Base-by-base conservation (phyloP, 1,284 basidiomycete species). In the Leccinum pachyderme region DNA sequence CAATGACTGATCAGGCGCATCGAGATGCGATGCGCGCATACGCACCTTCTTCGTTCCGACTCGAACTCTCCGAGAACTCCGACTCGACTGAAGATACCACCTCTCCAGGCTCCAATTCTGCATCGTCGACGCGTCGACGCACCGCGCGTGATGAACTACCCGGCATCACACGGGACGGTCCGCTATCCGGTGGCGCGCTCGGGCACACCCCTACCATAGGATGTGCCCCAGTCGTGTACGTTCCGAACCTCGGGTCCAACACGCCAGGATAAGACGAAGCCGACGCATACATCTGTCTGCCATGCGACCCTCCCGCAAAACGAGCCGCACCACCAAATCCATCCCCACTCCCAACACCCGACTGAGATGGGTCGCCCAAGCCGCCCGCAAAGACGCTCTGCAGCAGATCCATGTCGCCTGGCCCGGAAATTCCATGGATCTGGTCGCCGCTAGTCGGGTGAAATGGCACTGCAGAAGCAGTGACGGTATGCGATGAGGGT, bases 21-120 rank as follows among this genome's bases (percentile, higher is more conserved):
- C 4, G 25, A 8, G 4, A 22, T 8, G 4, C 18, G 13, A 50
- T 18, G 18, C n/a, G 24, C 18, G 4, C 54, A 18, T 50, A 33
- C 48, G 11, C 29, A 67, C 67, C 64, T 4, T 66, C 58, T n/a
- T 63, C 60, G 8, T 58, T 56, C 39, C 63, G 59, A 32, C 64
- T 64, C 13, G 63, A 68, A 15, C 57, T 49, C 49, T 61, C 62
- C 22, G 68, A 70, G 25, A 66, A 67, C 25, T 65, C 67, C 1
- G 66, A 65, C 48, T 62, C 63, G 8, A 39, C 52, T 4, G 61
- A 66, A 13, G 68, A 69, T 15, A 64, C 35, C 15, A 67, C 65
- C 44, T 67, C 68, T 0, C 65, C 65, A 0, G 65, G 66, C 22
- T 67, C 65, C 18, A 65, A 33, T 39, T 65, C 64, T 15, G 29